Evolutionary conservation across 768 basidiomycete genomes (phyloP).

Genomic region (Amanita muscaria): DNA sequence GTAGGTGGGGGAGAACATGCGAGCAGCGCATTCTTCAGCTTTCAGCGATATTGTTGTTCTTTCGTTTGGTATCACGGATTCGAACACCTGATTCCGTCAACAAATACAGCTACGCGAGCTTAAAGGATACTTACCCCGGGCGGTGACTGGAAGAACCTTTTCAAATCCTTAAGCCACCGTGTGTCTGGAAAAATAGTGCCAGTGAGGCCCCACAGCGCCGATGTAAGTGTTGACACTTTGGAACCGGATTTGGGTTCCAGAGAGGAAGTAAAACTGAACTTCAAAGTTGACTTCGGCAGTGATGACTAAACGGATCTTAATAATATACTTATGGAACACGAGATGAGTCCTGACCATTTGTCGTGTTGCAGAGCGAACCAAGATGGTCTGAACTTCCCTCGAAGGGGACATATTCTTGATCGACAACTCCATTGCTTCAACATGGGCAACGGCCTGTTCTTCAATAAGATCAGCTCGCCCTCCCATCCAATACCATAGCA

Average conservation of each 20-base stretch:
- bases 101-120: background rate
- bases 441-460: slow-evolving; percentile 63
- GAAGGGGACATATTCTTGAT: slow-evolving; percentile 38
- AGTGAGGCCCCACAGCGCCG: slow-evolving; percentile 57
- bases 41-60: slow-evolving; percentile 63
- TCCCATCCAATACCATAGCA: slow-evolving; percentile 6
- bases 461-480: slow-evolving; percentile 19
- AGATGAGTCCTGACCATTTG: background rate
- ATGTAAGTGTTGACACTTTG: slow-evolving; percentile 73
- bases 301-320: slow-evolving; percentile 26
- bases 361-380: background rate
- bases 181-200: slow-evolving; percentile 54
- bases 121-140: slow-evolving; percentile 60
- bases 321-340: background rate
- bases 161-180: slow-evolving; percentile 53
- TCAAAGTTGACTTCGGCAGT: slow-evolving; percentile 42
- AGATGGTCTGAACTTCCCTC: slow-evolving; percentile 20
- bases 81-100: slow-evolving; percentile 55
- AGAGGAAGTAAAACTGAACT: slow-evolving; percentile 60
- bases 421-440: slow-evolving; percentile 54
- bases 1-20: slow-evolving; percentile 45
- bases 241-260: slow-evolving; percentile 47
- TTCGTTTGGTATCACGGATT: slow-evolving; percentile 87
- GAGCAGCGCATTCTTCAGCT: slow-evolving; percentile 58
- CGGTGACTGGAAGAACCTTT: slow-evolving; percentile 66